phyloP scores from a whole-genome alignment of 176 grass and related monocot species.

The Oryza glaberrima region DNA sequence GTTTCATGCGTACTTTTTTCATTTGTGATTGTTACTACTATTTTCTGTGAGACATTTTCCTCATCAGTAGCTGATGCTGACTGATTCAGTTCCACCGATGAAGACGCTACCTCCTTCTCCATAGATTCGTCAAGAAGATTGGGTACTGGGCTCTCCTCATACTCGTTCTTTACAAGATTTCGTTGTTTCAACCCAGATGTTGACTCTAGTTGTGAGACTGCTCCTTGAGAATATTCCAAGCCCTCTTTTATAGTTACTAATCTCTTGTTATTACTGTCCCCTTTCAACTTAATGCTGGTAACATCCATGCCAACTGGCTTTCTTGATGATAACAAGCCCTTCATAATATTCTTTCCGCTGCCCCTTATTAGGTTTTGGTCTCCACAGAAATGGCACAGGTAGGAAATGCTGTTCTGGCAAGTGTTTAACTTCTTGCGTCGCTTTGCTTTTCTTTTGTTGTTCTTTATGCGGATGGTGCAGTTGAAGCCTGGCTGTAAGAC shows the following conservation, averaged over 20 bases:
- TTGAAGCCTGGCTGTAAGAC: constrained; percentile 80
- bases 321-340: constrained; percentile 59
- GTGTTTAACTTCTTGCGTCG: constrained; percentile 41
- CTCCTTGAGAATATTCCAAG: constrained; percentile 18
- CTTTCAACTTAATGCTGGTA: constrained; percentile 11
- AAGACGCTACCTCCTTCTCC: not conserved
- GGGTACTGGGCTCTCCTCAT: not conserved
- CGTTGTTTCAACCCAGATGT: not conserved
- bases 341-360: constrained; percentile 60
- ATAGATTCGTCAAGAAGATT: not conserved
- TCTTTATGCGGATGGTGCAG: constrained; percentile 75
- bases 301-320: constrained; percentile 15
- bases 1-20: not conserved
- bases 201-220: constrained; percentile 1
- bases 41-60: not conserved
- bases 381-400: constrained; percentile 71
- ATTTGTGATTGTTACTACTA: not conserved
- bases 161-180: constrained; percentile 21
- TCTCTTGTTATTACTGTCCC: constrained; percentile 12
- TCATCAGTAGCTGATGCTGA: not conserved
- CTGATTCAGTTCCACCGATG: not conserved
- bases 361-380: constrained; percentile 70
- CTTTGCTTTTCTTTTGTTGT: constrained; percentile 53
- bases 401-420: constrained; percentile 62
- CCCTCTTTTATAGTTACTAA: constrained; percentile 11